A percentile compares a stretch with the other conserved stretches of the same genome.
These are phyloP conservation scores for Heliamphora exappendiculata DNA, from an alignment of 148 eudicot genomes.

Conservation along the genomic window DNA sequence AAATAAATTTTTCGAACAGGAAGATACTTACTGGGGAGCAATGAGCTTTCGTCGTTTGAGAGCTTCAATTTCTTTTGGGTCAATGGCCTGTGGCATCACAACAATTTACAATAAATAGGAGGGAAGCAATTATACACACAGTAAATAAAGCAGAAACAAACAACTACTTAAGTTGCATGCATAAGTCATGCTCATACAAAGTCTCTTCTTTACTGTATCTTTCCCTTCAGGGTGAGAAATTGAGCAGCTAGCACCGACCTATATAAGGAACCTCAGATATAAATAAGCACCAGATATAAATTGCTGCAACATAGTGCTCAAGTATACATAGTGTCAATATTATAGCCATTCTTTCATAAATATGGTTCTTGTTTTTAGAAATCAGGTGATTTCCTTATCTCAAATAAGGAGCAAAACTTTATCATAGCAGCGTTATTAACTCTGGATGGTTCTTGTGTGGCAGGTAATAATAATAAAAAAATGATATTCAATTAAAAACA, in stretches of 20 bases:
- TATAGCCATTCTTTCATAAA: neutral
- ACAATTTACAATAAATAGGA: neutral
- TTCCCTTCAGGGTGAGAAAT: neutral
- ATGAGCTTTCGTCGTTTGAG: constrained; percentile 82
- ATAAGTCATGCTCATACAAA: neutral
- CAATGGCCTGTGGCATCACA: constrained; percentile 45
- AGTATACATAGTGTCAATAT: neutral
- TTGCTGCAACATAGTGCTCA: neutral
- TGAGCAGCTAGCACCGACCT: neutral
- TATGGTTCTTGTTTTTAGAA: neutral
- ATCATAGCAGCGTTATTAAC: neutral
- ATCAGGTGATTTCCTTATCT: neutral
- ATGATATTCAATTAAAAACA: neutral
- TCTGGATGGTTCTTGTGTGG: neutral
- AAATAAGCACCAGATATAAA: neutral
- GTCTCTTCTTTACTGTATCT: neutral
- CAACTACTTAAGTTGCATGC: neutral
- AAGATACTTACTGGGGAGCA: constrained; percentile 47
- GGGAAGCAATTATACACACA: neutral
- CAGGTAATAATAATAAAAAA: neutral
- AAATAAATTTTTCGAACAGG: neutral
- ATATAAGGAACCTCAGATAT: neutral
- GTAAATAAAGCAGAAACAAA: neutral
- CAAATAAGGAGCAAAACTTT: neutral
- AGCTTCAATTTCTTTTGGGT: constrained; percentile 54